Evolutionary conservation across 495 filamentous ascomycete genomes (phyloP).

Genomic region (Penicillium paradoxum): DNA sequence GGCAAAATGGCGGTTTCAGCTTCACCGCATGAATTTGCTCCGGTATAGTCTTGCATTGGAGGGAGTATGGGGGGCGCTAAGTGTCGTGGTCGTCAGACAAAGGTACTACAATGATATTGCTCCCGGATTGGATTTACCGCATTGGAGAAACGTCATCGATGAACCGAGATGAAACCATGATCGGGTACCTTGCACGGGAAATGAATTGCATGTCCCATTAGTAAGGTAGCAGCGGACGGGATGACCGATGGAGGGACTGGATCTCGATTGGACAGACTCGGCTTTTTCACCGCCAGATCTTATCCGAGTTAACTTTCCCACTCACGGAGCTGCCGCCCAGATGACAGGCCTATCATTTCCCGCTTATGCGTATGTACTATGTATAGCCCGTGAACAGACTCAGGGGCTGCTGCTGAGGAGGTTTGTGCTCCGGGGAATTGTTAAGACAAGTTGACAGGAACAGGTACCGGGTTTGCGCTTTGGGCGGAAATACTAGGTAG

Average conservation of each 20-base stretch:
- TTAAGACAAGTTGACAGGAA: conserved; percentile 11
- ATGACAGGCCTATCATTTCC: conserved; percentile 18
- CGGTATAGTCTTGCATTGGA: neutral
- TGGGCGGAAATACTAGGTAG: conserved; percentile 8
- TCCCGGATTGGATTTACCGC: neutral
- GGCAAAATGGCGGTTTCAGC: conserved; percentile 1
- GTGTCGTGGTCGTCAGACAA: neutral
- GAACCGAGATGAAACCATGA: neutral
- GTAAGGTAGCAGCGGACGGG: neutral
- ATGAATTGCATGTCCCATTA: neutral
- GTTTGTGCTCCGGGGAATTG: conserved; percentile 2
- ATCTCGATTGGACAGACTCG: conserved; percentile 20
- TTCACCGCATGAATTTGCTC: conserved; percentile 1
- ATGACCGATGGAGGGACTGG: conserved; percentile 8
- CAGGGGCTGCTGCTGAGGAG: conserved; percentile 9
- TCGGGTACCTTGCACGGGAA: conserved; percentile 3
- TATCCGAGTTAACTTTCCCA: conserved; percentile 3
- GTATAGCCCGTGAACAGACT: conserved; percentile 18
- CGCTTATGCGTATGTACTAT: conserved; percentile 1
- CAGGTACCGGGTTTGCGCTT: conserved; percentile 2
- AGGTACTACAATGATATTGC: neutral
- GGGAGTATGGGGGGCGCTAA: neutral
- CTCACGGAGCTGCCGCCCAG: conserved; percentile 1
- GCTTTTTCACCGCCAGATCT: conserved; percentile 25
- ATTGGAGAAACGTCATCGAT: neutral